A percentile compares a stretch with the other conserved stretches of the same genome.
Evolutionary conservation across 331 rosid species (phyloP).

Genomic region (Ulmus americana): DNA sequence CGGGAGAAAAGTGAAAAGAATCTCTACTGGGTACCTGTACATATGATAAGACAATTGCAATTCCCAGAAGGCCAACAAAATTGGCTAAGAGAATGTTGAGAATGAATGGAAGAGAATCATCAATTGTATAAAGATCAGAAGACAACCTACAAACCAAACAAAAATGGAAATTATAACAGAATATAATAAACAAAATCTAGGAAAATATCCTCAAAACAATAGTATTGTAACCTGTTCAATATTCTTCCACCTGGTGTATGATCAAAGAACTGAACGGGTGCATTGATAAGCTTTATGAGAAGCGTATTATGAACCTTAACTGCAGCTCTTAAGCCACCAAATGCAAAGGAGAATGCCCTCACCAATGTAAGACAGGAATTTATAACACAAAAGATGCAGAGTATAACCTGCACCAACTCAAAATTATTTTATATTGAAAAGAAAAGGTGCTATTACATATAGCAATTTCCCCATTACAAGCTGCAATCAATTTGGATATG

Average conservation of each 20-base stretch:
- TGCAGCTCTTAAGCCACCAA: slow-evolving; percentile 89
- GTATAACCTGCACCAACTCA: slow-evolving; percentile 54
- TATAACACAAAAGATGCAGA: slow-evolving; percentile 63
- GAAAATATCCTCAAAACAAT: slow-evolving; percentile 22
- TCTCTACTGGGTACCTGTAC: slow-evolving; percentile 55
- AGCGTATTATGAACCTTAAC: slow-evolving; percentile 69
- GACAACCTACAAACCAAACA: slow-evolving; percentile 56
- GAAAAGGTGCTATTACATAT: no score
- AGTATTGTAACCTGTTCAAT: slow-evolving; percentile 62
- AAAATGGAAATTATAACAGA: background rate
- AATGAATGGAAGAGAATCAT: slow-evolving; percentile 93
- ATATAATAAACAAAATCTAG: slow-evolving; percentile 1
- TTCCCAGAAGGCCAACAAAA: slow-evolving; percentile 85
- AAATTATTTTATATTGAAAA: background rate
- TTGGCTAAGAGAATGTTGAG: slow-evolving; percentile 93
- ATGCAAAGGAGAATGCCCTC: slow-evolving; percentile 95
- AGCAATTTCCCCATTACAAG: no score
- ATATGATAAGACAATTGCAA: slow-evolving; percentile 67
- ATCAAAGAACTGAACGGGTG: slow-evolving; percentile 79
- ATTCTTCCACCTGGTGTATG: slow-evolving; percentile 89
- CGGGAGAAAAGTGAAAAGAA: slow-evolving; percentile 13
- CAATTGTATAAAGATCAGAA: slow-evolving; percentile 91
- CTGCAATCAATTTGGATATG: no score
- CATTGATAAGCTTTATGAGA: slow-evolving; percentile 64
- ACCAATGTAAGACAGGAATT: slow-evolving; percentile 82